Evolutionary conservation across 2,329 filamentous ascomycete species (phyloP), one percentile per base, ranked within the genome.

Genomic region (Apiospora arundinis): DNA sequence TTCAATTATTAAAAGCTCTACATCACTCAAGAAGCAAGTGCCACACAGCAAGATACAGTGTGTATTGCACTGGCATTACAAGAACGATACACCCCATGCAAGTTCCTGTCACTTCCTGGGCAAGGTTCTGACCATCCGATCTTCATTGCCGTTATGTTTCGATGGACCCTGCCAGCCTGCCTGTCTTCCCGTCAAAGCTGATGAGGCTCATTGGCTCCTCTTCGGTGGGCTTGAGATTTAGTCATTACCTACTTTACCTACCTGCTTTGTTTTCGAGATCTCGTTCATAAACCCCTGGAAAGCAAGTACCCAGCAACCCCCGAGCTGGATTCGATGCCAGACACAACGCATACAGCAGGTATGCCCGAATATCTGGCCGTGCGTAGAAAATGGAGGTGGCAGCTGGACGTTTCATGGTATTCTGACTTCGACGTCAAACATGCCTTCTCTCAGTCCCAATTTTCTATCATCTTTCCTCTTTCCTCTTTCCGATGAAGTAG

Each of bases 311-410:
- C 42, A 40, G 28, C 52, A 21, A 37, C 11, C 52, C 52, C 32
- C 6, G 32, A 32, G 32, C 32, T 32, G 32, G 32, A 32, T 6
- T 32, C 32, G 6, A 28, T 52, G 5, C 48, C n/a, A 25, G 12
- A 52, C 48, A 28, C 11, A 1, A 28, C 5, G 7, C 6, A 63
- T n/a, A 63, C 32, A 63, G 52, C 32, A 60, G 28, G 56, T 63
- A 63, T 28, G 56, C 32, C 56, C 56, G 56, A 40, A 28, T 63
- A 63, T 63, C 18, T 63, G 56, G 32, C 56, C 56, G 56, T 40
- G 16, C 12, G 21, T 28, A n/a, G 32, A 63, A n/a, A 32, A 21
- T 32, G 56, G 7, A 63, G 18, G 56, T 9, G 18, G 21, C 32
- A n/a, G 32, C 21, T 63, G 37, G 21, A 18, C 56, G 28, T n/a